Base-by-base conservation (phyloP, 192 early-diverging fungal genomes). In the Entrophospora sp. region DNA sequence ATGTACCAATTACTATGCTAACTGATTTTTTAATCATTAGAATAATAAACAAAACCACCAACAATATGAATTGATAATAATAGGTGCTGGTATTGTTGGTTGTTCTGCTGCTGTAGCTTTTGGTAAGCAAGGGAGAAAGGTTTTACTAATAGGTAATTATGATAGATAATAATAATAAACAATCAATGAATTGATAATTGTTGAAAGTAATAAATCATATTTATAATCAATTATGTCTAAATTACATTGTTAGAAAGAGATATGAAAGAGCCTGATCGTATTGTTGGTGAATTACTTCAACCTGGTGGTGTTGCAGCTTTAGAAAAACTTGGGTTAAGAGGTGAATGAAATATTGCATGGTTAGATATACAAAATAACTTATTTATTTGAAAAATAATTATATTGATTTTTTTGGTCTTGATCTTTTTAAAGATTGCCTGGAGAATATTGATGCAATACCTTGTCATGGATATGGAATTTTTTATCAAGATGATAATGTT, bases 211-310 rank as follows among this genome's bases (percentile, higher is more conserved):
- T 37, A 20, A 18, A 38, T 24, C 32, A 22, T 22, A 34, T 34
- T 53, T n/a, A 14, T 14, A n/a, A 16, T 30, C 3, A 36, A 24
- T 18, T 52, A 31, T 18, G 14, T 30, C 14, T 31, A 20, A 1
- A 28, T 25, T 13, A 12, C n/a, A n/a, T n/a, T n/a, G n/a, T n/a
- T 82, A 62, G 96, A 99, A 70, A 80, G 94, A 64, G 94, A 92
- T 72, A 84, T 93, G 83, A 79, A 51, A 63, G 91, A 97, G 71
- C 96, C 96, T 2, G 94, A 99, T 76, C 89, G 96, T 43, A 97
- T 99, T 65, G 96, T 99, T 22, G 96, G 96, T 30, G 96, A 99
- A 73, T 76, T 97, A 31, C 78, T 99, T 73, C 96, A 99, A 74
- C 96, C 96, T 14, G 89, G 94, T 8, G 96, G 96, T 55, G 82